A percentile compares a stretch with the other conserved stretches of the same genome.
Evolutionary conservation across 345 rosid species (phyloP).

Genomic region (Aethionema arabicum): DNA sequence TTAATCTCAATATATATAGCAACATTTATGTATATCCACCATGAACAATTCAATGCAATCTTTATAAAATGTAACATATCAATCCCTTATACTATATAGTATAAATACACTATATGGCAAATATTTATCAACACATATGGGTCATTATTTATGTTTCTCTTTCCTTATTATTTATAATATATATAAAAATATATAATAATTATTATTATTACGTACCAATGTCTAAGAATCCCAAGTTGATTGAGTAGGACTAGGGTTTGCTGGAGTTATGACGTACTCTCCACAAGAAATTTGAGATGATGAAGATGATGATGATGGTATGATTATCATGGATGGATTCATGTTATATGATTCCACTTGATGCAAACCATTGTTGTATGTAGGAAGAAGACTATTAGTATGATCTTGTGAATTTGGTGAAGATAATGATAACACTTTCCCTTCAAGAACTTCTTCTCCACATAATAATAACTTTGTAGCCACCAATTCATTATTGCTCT

Average conservation of each 20-base stretch:
- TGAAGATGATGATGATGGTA: constrained; percentile 50
- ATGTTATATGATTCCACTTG: constrained; percentile 56
- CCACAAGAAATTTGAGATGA: constrained; percentile 44
- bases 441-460: constrained; percentile 53
- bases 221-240: constrained; percentile 55
- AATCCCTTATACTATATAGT: constrained; percentile 21
- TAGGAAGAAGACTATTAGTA: constrained; percentile 35
- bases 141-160: constrained; percentile 28
- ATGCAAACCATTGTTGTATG: constrained; percentile 32
- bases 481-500: constrained; percentile 28
- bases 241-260: constrained; percentile 57
- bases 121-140: constrained; percentile 25
- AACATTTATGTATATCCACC: constrained; percentile 48
- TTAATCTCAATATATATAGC: constrained; percentile 19
- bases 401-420: constrained; percentile 30
- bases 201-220: constrained; percentile 33
- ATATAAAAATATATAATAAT: constrained; percentile 31
- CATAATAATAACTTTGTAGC: constrained; percentile 44
- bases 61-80: constrained; percentile 15
- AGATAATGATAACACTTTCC: constrained; percentile 30
- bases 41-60: constrained; percentile 14
- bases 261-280: constrained; percentile 40
- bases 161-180: constrained; percentile 27
- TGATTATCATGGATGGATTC: constrained; percentile 48
- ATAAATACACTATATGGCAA: constrained; percentile 12